Conservation (phyloP, 2,329 filamentous ascomycete species). For the Amauroascus verrucosus region DNA sequence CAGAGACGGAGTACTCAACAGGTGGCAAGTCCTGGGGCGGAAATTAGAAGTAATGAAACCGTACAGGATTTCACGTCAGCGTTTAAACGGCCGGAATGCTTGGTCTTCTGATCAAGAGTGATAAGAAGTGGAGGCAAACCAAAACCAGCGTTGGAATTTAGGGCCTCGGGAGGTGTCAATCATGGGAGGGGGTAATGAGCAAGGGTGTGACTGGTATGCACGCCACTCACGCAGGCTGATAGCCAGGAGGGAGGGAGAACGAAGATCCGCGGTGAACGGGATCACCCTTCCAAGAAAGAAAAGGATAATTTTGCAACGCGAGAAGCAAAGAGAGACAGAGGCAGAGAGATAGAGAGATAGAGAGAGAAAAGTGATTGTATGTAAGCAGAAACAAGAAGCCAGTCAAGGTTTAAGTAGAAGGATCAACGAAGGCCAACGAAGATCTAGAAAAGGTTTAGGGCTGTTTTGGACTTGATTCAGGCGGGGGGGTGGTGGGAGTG, state of each 20-base stretch:
- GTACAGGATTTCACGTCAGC: background rate
- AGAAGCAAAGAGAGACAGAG: conserved; percentile 11
- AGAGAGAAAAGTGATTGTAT: conserved; percentile 3
- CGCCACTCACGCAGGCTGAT: background rate
- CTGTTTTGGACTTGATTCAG: conserved; percentile 13
- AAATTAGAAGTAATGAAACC: conserved; percentile 12
- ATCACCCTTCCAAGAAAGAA: too few species aligned
- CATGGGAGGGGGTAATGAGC: background rate
- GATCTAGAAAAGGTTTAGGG: conserved; percentile 16
- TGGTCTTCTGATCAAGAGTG: conserved; percentile 2
- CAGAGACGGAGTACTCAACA: background rate
- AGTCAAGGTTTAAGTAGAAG: conserved; percentile 13
- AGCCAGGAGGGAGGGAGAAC: background rate
- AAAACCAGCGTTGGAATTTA: conserved; percentile 3
- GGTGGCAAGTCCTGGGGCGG: conserved; percentile 10
- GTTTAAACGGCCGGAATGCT: background rate
- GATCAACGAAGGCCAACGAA: conserved; percentile 17
- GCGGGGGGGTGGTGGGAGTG: conserved; percentile 2
- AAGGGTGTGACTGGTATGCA: background rate
- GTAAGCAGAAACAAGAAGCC: conserved; percentile 11
- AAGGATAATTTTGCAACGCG: too few species aligned
- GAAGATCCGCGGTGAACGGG: background rate
- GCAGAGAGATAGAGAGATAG: conserved; percentile 14
- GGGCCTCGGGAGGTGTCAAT: background rate
- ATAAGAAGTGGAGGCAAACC: conserved; percentile 1